Evolutionary conservation across 257 asterid genomes (phyloP), one percentile per base, ranked within the genome.

Genomic region (Striga asiatica): DNA sequence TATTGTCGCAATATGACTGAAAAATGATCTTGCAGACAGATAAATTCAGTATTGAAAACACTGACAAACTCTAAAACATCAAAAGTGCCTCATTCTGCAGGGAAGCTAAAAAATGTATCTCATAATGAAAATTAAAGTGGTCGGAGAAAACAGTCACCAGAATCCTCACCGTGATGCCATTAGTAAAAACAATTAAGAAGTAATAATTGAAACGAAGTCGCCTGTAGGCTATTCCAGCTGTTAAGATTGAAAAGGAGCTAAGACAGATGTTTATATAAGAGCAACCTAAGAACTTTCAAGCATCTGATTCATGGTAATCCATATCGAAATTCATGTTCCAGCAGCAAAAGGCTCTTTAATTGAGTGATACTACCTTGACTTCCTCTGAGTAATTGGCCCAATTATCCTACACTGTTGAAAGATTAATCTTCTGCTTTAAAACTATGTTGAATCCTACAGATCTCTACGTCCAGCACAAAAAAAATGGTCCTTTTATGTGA

Each of bases 241-340:
- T 29, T 18, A n/a, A 56, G 34, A n/a, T 16, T 46, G 56, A 31
- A 59, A 38, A 39, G 21, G 43, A 23, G 45, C 56, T 29, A 4
- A 29, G 54, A 45, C 8, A 58, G 12, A 19, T 43, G 2, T 17
- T 0, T 17, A 46, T 12, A 10, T 8, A 45, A 58, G 46, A 58
- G 23, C 49, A 48, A 59, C 49, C 11, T 18, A 58, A 27, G 11
- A 31, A 32, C 11, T 60, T n/a, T 20, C 25, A 31, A 38, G 48
- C 57, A 60, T 59, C 27, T 18, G 29, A 11, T 58, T 45, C 64
- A 45, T 28, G 64, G 21, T 48, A 47, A 60, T 35, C 38, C 37
- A 34, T 24, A 17, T 2, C 16, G 35, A 20, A 21, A 47, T 60
- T 59, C 66, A 61, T 23, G 12, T 2, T 48, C 17, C 16, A 22